phyloP scores from a whole-genome alignment of 306 rosid genomes.

The Inga leiocalycina region DNA sequence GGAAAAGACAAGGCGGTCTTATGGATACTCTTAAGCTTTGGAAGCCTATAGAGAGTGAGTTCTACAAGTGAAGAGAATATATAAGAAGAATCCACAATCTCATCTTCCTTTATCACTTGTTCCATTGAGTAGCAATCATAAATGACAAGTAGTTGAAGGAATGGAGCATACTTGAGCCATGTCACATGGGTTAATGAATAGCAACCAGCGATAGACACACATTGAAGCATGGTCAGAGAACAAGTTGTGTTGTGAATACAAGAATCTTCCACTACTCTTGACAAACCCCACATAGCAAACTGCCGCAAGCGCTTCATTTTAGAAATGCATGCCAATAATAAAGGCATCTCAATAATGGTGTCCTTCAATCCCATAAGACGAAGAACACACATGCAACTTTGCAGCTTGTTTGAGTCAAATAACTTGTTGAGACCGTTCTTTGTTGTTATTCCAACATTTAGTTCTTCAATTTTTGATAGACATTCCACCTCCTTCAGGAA shows the following conservation, averaged over 20 bases:
- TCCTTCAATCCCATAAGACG: fast-evolving
- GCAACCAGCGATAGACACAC: background rate
- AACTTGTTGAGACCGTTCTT: background rate
- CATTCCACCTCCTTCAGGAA: background rate
- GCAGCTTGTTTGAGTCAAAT: background rate
- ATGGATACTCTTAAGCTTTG: background rate
- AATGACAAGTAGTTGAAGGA: background rate
- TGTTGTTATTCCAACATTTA: background rate
- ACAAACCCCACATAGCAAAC: fast-evolving
- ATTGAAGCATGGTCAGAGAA: background rate
- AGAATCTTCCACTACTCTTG: background rate
- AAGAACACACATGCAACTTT: background rate
- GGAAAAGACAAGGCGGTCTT: background rate
- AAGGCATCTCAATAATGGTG: background rate
- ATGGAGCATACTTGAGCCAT: background rate
- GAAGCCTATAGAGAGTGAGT: fast-evolving
- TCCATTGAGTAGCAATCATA: fast-evolving
- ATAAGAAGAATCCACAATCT: background rate
- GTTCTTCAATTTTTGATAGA: background rate
- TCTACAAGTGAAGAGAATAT: background rate
- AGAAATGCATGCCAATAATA: background rate
- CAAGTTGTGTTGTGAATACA: background rate
- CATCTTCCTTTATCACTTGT: background rate
- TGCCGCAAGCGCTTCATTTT: background rate
- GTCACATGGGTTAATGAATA: background rate